Base-by-base conservation (phyloP, 345 rosid species). In the Microthlaspi erraticum region DNA sequence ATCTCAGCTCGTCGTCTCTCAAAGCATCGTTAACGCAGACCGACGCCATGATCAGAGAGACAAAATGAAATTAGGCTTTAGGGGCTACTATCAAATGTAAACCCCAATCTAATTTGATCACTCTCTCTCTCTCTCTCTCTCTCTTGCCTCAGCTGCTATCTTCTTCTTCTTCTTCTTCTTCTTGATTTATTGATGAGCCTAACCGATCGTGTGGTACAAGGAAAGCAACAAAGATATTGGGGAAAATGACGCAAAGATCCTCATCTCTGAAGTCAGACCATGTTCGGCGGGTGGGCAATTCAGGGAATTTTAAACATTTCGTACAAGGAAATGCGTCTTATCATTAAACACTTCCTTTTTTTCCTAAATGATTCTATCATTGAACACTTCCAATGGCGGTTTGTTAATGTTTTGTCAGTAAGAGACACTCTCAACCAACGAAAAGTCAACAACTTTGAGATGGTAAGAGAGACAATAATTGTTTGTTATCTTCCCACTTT, bases 1-100 rank as follows among this genome's bases (percentile, higher is more conserved):
- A 76, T 71, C 95, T 76, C 38, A 93, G 84, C 83, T 88, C 96
- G 49, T 90, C 98, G 65, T 93, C 98, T 10, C 87, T 93, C 32
- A 93, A 78, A 8, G 79, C 43, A 11, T 85, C 87, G 78, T 93
- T 93, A 34, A 93, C 83, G 80, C 88, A 85, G 29, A 82, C 66
- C 31, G 79, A 69, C 3, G 78, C 69, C 87, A 84, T 84, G 70
- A 75, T 17, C 44, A n/a, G 60, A 31, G 64, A 69, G 50, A 52
- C 18, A 45, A 32, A 12, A 66, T 48, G 29, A 63, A 10, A 51
- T 10, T 2, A 51, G 23, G 13, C 13, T 3, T 60, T 36, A 32
- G n/a, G n/a, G 39, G 46, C 17, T 52, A 14, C 50, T 56, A 41
- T 11, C 31, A 53, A 62, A 64, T 64, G 20, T 48, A 73, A 73